phyloP scores from a whole-genome alignment of 768 basidiomycete genomes.

The Lentinula lateritia region DNA sequence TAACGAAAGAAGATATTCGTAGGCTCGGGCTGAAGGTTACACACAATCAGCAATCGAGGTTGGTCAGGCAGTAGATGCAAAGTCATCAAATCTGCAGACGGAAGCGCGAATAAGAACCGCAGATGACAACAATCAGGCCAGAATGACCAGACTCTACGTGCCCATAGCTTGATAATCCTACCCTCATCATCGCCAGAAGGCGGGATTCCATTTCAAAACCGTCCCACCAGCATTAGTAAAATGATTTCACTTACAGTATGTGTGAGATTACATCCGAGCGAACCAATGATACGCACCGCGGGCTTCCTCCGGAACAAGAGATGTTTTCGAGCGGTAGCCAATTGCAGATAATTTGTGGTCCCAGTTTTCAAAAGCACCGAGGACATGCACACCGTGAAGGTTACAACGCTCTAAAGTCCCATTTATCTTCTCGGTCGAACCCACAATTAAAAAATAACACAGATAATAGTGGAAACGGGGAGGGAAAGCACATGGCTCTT shows the following conservation, averaged over 20 bases:
- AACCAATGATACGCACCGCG: slow-evolving; percentile 59
- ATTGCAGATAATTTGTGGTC: slow-evolving; percentile 85
- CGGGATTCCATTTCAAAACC: slow-evolving; percentile 86
- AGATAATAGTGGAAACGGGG: too few relatives aligned
- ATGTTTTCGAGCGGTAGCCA: slow-evolving; percentile 96
- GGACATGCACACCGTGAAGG: slow-evolving; percentile 97
- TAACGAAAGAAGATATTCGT: too few relatives aligned
- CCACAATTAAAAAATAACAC: slow-evolving; percentile 41
- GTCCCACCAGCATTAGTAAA: slow-evolving; percentile 95
- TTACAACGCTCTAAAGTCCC: slow-evolving; percentile 96
- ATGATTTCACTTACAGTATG: slow-evolving; percentile 4
- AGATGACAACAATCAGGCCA: slow-evolving; percentile 45
- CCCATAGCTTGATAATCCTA: slow-evolving; percentile 85
- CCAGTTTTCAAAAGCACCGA: slow-evolving; percentile 97
- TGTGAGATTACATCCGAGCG: slow-evolving; percentile 1
- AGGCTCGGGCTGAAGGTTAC: too few relatives aligned
- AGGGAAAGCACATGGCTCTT: too few relatives aligned
- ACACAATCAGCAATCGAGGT: neutral
- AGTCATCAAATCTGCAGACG: neutral
- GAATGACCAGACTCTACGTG: slow-evolving; percentile 92
- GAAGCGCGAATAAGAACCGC: neutral
- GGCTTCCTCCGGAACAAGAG: slow-evolving; percentile 98
- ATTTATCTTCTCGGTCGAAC: slow-evolving; percentile 94
- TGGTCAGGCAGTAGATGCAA: neutral
- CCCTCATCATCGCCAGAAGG: slow-evolving; percentile 44